These are phyloP conservation scores for Bipolaris oryzae DNA, from an alignment of 2,329 filamentous ascomycete genomes.

Conservation along the genomic window DNA sequence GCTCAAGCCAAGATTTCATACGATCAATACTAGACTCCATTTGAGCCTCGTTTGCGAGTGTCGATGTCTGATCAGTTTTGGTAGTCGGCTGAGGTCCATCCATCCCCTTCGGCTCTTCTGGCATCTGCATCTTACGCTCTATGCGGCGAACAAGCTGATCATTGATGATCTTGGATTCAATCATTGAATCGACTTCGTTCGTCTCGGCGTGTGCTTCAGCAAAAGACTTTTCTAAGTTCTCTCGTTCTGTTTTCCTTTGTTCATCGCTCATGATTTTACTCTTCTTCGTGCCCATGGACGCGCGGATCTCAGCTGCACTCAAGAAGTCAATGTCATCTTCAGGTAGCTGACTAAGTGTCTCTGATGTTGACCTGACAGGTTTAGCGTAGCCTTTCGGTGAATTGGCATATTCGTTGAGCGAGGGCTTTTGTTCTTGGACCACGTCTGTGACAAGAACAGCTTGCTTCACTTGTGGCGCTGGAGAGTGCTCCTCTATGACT, in stretches of 20 bases:
- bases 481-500: background rate
- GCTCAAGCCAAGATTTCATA: conserved; percentile 40
- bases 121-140: conserved; percentile 26
- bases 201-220: conserved; percentile 17
- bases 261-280: conserved; percentile 14
- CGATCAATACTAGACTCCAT: conserved; percentile 36
- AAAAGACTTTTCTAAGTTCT: conserved; percentile 40
- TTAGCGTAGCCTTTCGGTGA: background rate
- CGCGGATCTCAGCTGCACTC: conserved; percentile 51
- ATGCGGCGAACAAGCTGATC: conserved; percentile 38
- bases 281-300: conserved; percentile 47
- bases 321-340: conserved; percentile 51
- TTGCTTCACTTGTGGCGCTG: background rate
- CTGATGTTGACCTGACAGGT: conserved; percentile 25
- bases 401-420: background rate
- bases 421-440: background rate
- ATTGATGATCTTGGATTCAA: conserved; percentile 37
- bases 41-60: background rate
- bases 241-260: conserved; percentile 22
- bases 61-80: background rate
- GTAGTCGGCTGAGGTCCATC: background rate
- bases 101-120: conserved; percentile 6
- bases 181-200: conserved; percentile 24
- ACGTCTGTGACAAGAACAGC: background rate
- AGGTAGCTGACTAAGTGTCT: conserved; percentile 42